These are phyloP conservation scores for Onygena corvina DNA, from an alignment of 2,329 filamentous ascomycete genomes.

Conservation along the genomic window DNA sequence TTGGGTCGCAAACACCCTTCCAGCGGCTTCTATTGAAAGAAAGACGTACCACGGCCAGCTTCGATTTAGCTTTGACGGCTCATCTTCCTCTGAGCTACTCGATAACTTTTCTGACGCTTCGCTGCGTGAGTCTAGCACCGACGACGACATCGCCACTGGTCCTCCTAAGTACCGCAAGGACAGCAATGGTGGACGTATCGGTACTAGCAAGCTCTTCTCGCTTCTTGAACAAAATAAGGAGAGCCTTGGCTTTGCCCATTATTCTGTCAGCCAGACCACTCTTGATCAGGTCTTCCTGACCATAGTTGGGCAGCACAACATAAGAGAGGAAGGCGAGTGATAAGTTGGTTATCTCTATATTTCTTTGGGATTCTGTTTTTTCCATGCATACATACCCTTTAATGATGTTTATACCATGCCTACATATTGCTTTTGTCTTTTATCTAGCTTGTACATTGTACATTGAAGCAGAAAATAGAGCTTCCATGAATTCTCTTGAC, in stretches of 20 bases:
- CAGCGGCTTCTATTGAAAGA: slow-evolving; percentile 55
- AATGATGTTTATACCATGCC: neutral
- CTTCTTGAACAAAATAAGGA: slow-evolving; percentile 60
- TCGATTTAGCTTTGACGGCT: slow-evolving; percentile 59
- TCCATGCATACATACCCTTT: neutral
- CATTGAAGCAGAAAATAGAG: too few relatives aligned
- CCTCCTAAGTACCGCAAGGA: neutral
- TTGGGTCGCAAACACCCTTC: slow-evolving; percentile 54
- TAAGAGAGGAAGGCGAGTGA: slow-evolving; percentile 48
- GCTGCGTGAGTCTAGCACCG: slow-evolving; percentile 7
- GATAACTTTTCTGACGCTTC: slow-evolving; percentile 8
- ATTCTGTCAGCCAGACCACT: slow-evolving; percentile 74
- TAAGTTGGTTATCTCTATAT: neutral
- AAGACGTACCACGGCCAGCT: slow-evolving; percentile 76
- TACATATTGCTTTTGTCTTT: too few relatives aligned
- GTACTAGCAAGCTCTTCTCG: slow-evolving; percentile 47
- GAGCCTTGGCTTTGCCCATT: slow-evolving; percentile 64
- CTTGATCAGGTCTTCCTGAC: slow-evolving; percentile 82
- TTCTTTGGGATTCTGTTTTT: neutral
- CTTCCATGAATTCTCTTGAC: too few relatives aligned
- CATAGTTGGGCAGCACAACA: slow-evolving; percentile 69
- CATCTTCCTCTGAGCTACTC: neutral
- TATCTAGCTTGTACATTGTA: too few relatives aligned
- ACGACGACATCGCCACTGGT: neutral
- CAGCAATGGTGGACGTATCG: neutral